Conservation (phyloP, 2,329 filamentous ascomycete species). For the Conoideocrella luteorostrata region DNA sequence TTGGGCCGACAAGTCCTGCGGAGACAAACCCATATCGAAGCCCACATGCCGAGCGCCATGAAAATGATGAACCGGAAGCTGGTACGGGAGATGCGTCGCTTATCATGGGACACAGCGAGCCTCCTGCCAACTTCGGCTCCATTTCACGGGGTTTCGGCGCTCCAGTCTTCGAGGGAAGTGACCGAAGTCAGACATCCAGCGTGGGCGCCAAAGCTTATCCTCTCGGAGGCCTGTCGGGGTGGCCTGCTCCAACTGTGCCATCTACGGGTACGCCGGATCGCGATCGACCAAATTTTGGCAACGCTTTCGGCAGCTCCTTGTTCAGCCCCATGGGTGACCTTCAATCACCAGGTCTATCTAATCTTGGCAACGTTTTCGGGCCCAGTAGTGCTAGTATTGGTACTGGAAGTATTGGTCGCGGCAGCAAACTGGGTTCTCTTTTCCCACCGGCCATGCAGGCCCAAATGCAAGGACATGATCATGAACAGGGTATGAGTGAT, state of each 20-base stretch:
- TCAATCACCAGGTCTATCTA: slow-evolving; percentile 65
- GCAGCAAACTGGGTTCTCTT: slow-evolving; percentile 77
- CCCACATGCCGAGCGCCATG: slow-evolving; percentile 69
- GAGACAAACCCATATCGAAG: slow-evolving; percentile 96
- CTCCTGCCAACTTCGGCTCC: slow-evolving; percentile 45
- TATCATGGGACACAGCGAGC: slow-evolving; percentile 33
- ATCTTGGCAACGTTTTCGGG: slow-evolving; percentile 64
- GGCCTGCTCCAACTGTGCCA: slow-evolving; percentile 48
- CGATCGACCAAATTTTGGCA: slow-evolving; percentile 48
- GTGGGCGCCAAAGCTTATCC: slow-evolving; percentile 72
- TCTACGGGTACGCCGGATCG: slow-evolving; percentile 63
- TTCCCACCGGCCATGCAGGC: slow-evolving; percentile 88
- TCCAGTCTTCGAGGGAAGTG: slow-evolving; percentile 62
- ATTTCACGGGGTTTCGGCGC: slow-evolving; percentile 45
- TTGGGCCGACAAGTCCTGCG: slow-evolving; percentile 80
- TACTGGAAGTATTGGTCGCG: slow-evolving; percentile 63
- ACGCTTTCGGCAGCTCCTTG: slow-evolving; percentile 70
- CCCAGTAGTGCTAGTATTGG: slow-evolving; percentile 49
- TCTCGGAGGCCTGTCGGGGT: slow-evolving; percentile 56
- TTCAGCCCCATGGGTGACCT: slow-evolving; percentile 73
- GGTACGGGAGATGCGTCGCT: slow-evolving; percentile 41
- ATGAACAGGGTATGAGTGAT: slow-evolving; percentile 53
- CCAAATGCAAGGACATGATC: slow-evolving; percentile 73
- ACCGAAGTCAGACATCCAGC: slow-evolving; percentile 90
- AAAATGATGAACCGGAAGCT: slow-evolving; percentile 54